Evolutionary conservation across 345 rosid genomes (phyloP), one percentile per base, ranked within the genome.

Genomic region (Eucalyptus cloeziana): DNA sequence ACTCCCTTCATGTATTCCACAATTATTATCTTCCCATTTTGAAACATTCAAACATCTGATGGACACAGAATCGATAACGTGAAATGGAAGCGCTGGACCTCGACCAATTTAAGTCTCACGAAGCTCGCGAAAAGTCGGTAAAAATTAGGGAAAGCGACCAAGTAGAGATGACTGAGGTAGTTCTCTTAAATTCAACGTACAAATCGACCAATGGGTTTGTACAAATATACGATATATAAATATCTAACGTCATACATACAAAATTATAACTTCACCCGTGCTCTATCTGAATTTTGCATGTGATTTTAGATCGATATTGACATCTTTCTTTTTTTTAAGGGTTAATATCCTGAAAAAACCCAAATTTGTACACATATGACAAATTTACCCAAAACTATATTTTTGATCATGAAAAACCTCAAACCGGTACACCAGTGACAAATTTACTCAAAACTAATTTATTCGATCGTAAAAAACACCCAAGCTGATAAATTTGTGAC

Each of bases 151-250:
- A 19, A 76, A 76, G 21, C 47, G 4, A 12, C 27, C 47, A 21
- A 37, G 83, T 24, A 21, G 6, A 11, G 12, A 37, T 21, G 83
- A 37, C 47, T 4, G 0, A 76, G 47, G 2, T 10, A 11, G 15
- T 11, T 40, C 27, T 76, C 27, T 37, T 24, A 25, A 40, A 76
- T 44, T 76, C 12, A 11, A 37, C 9, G 0, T 13, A 7, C 27
- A 76, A 76, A 76, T 40, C 4, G 5, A 8, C 58, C 58, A 52
- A 76, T 40, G 27, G 21, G 21, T 7, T 30, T 62, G 31, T 0
- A 62, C 69, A 6, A 3, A 30, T 12, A 6, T 2, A 6, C 2
- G 1, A 62, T 27, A 62, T 27, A 0, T 62, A 27, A 27, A 62
- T 13, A 31, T 64, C 37, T 64, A 64, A 62, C 16, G 4, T n/a